Percentiles rank a stretch among this genome's conserved stretches.
These are phyloP conservation scores for Picochlorum sp. DNA, from an alignment of 139 green algal species.

Conservation along the genomic window DNA sequence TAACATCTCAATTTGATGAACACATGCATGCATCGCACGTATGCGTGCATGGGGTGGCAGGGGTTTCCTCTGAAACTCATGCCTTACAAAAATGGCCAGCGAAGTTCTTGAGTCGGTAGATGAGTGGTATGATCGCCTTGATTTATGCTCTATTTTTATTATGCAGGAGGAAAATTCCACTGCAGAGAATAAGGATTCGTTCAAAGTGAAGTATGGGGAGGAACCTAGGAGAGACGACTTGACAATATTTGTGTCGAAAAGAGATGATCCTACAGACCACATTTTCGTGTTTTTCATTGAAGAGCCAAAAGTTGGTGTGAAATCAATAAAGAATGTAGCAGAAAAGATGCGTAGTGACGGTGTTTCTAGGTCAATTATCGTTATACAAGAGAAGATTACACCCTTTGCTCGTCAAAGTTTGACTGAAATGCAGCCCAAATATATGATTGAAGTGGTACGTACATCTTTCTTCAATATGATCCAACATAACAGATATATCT, in stretches of 20 bases:
- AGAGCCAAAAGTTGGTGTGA: slow-evolving; percentile 90
- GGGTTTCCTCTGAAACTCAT: no score
- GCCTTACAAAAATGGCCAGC: no score
- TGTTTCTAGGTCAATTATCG: slow-evolving; percentile 79
- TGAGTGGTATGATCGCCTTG: neutral
- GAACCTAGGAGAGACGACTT: slow-evolving; percentile 71
- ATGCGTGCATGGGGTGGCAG: no score
- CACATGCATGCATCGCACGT: no score
- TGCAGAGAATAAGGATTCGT: slow-evolving; percentile 53
- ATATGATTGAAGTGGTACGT: slow-evolving; percentile 64
- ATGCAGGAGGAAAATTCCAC: slow-evolving; percentile 61
- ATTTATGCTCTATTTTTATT: neutral
- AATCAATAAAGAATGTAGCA: slow-evolving; percentile 83
- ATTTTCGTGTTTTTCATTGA: slow-evolving; percentile 97
- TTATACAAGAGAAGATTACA: slow-evolving; percentile 62
- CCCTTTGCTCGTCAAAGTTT: slow-evolving; percentile 67
- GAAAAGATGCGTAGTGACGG: slow-evolving; percentile 85
- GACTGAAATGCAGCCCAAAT: slow-evolving; percentile 61
- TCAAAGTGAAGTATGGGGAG: slow-evolving; percentile 68
- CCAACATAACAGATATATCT: neutral
- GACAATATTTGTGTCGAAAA: slow-evolving; percentile 64
- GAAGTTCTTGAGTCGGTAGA: neutral
- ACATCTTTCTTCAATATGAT: neutral
- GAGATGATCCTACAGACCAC: slow-evolving; percentile 47
- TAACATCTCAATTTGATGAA: neutral